Conservation (phyloP, 2,329 filamentous ascomycete genomes). For the Furcasterigmium sp. region DNA sequence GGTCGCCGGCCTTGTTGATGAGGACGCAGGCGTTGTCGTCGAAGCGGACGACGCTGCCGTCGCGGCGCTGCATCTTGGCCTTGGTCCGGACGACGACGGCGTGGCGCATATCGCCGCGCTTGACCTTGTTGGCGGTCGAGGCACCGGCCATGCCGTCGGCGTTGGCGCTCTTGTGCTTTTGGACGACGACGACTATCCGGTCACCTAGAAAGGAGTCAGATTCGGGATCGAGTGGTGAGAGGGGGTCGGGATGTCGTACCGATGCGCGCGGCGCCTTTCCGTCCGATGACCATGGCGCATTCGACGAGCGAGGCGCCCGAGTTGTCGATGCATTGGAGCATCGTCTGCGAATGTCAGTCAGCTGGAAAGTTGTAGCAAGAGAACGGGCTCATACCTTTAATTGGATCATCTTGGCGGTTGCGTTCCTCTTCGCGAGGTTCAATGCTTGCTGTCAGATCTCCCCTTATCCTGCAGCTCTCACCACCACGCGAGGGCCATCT, state of each 20-base stretch:
- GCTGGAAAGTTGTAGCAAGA: fast-evolving
- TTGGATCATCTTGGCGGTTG: constrained; percentile 73
- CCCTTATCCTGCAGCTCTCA: constrained; percentile 8
- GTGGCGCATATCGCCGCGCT: constrained; percentile 92
- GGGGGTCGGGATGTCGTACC: constrained; percentile 51
- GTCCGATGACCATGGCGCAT: constrained; percentile 87
- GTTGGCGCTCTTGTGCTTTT: constrained; percentile 83
- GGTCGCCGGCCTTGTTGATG: constrained; percentile 94
- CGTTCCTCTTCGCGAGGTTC: constrained; percentile 9
- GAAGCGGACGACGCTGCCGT: constrained; percentile 87
- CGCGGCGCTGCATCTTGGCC: constrained; percentile 80
- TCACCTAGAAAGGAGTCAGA: constrained; percentile 59
- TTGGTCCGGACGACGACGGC: constrained; percentile 89
- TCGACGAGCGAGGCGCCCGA: constrained; percentile 96
- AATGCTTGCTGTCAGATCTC: constrained; percentile 3
- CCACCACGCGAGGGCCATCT: constrained; percentile 9
- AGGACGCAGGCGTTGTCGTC: constrained; percentile 98
- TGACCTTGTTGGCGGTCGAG: constrained; percentile 82
- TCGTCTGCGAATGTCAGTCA: constrained; percentile 55
- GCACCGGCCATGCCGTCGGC: constrained; percentile 67
- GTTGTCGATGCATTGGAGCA: constrained; percentile 99
- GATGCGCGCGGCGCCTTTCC: constrained; percentile 82
- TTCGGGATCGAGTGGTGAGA: not conserved
- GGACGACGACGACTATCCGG: constrained; percentile 93
- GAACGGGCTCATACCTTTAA: constrained; percentile 62